Conservation (phyloP, 2,329 filamentous ascomycete genomes). For the Aureobasidium zeae region DNA sequence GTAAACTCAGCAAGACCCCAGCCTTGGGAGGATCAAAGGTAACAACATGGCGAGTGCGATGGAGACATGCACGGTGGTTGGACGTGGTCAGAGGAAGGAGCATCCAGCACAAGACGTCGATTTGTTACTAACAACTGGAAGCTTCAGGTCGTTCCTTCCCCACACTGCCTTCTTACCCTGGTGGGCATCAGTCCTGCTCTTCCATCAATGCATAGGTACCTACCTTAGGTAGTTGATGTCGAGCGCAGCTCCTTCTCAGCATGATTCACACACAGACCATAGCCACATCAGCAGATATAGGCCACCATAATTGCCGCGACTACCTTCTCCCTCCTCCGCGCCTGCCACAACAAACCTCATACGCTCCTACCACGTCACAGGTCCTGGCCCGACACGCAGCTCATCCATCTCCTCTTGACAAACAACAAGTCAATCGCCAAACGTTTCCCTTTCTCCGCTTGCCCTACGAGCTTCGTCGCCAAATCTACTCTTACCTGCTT, state of each 20-base stretch:
- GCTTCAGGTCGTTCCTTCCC: no score
- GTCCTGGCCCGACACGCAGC: neutral
- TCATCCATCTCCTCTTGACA: neutral
- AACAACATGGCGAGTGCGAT: neutral
- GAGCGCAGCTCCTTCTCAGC: neutral
- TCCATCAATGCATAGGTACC: no score
- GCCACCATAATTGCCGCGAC: conserved; percentile 31
- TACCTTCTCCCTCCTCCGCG: conserved; percentile 22
- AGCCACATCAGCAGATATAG: conserved; percentile 20
- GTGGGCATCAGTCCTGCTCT: no score
- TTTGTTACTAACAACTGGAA: no score
- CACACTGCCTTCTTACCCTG: no score
- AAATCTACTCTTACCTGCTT: conserved; percentile 35
- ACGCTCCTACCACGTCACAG: neutral
- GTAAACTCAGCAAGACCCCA: no score
- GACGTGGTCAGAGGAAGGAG: no score
- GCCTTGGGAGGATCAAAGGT: no score
- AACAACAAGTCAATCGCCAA: conserved; percentile 1
- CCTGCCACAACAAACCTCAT: conserved; percentile 1
- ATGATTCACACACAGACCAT: no score
- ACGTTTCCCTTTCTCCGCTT: conserved; percentile 29
- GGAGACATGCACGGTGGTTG: no score
- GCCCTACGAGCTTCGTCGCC: conserved; percentile 37
- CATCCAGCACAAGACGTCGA: no score
- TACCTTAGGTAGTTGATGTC: no score